Evolutionary conservation across 2,329 filamentous ascomycete genomes (phyloP), one percentile per base, ranked within the genome.

Genomic region (Nectriaceae sp.): DNA sequence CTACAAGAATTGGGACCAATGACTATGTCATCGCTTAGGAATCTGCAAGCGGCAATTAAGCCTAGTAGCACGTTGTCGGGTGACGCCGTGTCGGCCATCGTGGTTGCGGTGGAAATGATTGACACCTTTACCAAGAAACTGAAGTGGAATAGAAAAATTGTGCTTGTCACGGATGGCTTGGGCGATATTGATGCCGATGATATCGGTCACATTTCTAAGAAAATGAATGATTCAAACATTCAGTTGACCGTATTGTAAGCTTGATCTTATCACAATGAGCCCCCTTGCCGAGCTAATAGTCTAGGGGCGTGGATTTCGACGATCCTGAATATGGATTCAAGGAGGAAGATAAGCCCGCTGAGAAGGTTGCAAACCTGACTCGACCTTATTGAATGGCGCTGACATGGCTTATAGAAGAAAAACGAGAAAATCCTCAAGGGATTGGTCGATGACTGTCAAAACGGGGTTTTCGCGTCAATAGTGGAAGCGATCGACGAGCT

Each of bases 221-320:
- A 90, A 65, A 82, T 97, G 39, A 89, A 89, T 53, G 79, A 87
- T 8, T 82, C 87, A 31, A 80, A 80, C 3, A 94, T 97, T 50
- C 83, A 94, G 54, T 75, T 99, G 37, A 79, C 87, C 2, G 74
- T 97, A 11, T 72, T 97, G 87, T 91, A 69, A 69, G 87, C 8
- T 78, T 4, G 18, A 11, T 8, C n/a, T n/a, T n/a, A 5, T n/a
- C 18, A 2, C 4, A 44, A 15, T 24, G 11, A n/a, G n/a, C 4
- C n/a, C 5, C n/a, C 11, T 15, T 5, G 4, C 35, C 19, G 3
- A 24, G 40, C 60, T 67, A 50, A 67, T 45, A 37, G 29, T 8
- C 13, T 36, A 92, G 88, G 45, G 94, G 94, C 13, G 83, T 96
- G 16, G 94, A 99, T 66, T 97, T 99, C 68, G 91, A 99, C 65